Evolutionary conservation across 2,329 filamentous ascomycete genomes (phyloP), one percentile per base, ranked within the genome.

Genomic region (Cyanodermella asteris): DNA sequence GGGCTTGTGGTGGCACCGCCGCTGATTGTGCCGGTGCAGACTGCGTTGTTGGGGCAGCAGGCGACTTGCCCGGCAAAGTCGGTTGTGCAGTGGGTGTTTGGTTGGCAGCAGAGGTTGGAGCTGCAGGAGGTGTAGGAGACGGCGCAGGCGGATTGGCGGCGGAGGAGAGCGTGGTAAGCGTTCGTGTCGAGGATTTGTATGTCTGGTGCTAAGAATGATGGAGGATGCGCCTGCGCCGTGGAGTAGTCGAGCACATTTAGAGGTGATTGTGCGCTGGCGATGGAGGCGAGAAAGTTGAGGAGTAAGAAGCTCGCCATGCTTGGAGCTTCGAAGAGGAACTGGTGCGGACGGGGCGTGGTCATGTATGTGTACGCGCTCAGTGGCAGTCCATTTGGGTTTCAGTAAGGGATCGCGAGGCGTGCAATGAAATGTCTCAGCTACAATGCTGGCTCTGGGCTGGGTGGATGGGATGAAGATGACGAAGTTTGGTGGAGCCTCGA

Each of bases 61-160:
- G 64, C 66, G 27, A 70, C 57, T 31, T 67, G 52, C 27, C 63
- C 54, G 18, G 54, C 59, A 20, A 45, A 44, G 42, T 72, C 66
- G 25, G 55, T 51, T 20, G 58, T 55, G 46, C 66, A 72, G 28
- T 54, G 49, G 13, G 61, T 55, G 24, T 49, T 51, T 20, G 47
- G 44, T 17, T 47, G 47, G 43, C 66, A 72, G 50, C 66, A 71
- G 21, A 50, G 46, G 29, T 47, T 53, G 46, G 48, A 46, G n/a
- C n/a, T n/a, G 44, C 65, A 70, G 20, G 51, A 46, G 30, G 47
- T 53, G 46, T 62, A 65, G 28, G 51, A 53, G 12, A 39, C 45
- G 5, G 59, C 59, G 41, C 66, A 71, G 27, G 35, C 40, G 27
- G 43, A 45, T 7, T 30, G 25, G 14, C 30, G 30, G 7, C 24